Conservation (phyloP, 1,139 yeast genomes). For the Yamadazyma triangularis region DNA sequence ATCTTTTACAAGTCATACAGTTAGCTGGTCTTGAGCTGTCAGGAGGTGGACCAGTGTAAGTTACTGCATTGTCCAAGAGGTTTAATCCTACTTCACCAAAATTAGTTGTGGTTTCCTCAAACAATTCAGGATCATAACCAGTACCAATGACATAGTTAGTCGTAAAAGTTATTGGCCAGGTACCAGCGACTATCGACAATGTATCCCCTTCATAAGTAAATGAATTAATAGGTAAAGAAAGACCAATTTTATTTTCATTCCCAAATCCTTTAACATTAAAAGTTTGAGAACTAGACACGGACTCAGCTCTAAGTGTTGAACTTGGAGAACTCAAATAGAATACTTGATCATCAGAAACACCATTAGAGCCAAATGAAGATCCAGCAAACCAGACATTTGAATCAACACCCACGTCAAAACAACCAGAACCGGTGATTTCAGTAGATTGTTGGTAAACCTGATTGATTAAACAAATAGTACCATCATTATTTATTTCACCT, state of each 20-base stretch:
- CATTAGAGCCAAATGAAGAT: slow-evolving; percentile 2
- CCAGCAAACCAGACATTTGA: slow-evolving; percentile 14
- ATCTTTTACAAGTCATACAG: slow-evolving; percentile 8
- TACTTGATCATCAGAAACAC: slow-evolving; percentile 12
- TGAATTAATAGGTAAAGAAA: slow-evolving; percentile 14
- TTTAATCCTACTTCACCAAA: slow-evolving; percentile 7
- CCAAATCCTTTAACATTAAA: slow-evolving; percentile 28
- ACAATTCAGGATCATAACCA: slow-evolving; percentile 14
- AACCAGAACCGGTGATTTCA: slow-evolving; percentile 21
- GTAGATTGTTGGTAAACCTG: slow-evolving; percentile 18
- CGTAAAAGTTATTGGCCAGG: slow-evolving; percentile 2
- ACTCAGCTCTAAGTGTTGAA: slow-evolving; percentile 13
- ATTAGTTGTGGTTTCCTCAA: slow-evolving; percentile 5
- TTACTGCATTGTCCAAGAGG: slow-evolving; percentile 11
- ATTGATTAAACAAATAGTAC: slow-evolving; percentile 23
- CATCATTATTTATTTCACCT: slow-evolving; percentile 16
- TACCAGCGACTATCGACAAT: slow-evolving; percentile 8
- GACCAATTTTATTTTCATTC: slow-evolving; percentile 22
- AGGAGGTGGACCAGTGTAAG: slow-evolving; percentile 15
- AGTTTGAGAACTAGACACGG: slow-evolving; percentile 12
- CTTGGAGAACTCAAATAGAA: slow-evolving; percentile 11
- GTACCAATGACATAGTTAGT: slow-evolving; percentile 17
- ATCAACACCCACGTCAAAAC: slow-evolving; percentile 19
- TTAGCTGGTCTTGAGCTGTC: slow-evolving; percentile 8
- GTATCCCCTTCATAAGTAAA: slow-evolving; percentile 4